These are phyloP conservation scores for Magnolia kwangsiensis DNA, from an alignment of 164 flowering plant genomes.

Conservation along the genomic window DNA sequence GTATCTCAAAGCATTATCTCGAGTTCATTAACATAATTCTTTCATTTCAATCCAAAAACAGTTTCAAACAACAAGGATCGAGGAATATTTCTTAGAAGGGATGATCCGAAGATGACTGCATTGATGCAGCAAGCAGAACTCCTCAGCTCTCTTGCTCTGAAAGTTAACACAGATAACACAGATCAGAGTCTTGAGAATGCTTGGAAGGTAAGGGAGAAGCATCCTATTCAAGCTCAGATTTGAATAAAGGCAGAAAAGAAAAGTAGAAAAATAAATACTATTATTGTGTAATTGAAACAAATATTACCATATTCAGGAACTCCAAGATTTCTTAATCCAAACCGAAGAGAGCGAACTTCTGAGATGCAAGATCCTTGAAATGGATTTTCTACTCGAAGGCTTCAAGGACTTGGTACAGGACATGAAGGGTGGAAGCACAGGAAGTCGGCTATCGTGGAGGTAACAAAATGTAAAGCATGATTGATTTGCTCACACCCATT, in stretches of 20 bases:
- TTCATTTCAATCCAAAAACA: slow-evolving; percentile 24
- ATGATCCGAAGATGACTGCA: slow-evolving; percentile 80
- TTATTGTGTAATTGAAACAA: not conserved
- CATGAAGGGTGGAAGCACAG: slow-evolving; percentile 47
- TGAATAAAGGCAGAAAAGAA: not conserved
- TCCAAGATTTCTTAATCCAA: slow-evolving; percentile 66
- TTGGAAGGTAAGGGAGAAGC: slow-evolving; percentile 67
- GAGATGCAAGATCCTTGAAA: slow-evolving; percentile 33
- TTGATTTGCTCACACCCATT: not conserved
- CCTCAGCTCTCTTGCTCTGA: slow-evolving; percentile 80
- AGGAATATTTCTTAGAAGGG: slow-evolving; percentile 70
- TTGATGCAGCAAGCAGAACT: slow-evolving; percentile 90
- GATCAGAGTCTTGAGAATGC: slow-evolving; percentile 90
- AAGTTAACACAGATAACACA: slow-evolving; percentile 67
- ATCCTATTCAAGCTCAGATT: not conserved
- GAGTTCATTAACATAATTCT: not conserved
- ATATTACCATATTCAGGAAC: slow-evolving; percentile 45
- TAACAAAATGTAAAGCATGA: slow-evolving; percentile 19
- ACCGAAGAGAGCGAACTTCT: slow-evolving; percentile 49
- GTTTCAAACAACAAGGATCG: slow-evolving; percentile 37
- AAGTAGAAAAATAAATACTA: not conserved
- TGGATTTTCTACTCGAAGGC: slow-evolving; percentile 56
- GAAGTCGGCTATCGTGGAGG: slow-evolving; percentile 60
- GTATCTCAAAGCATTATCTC: not conserved
- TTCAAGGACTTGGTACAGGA: slow-evolving; percentile 63